phyloP scores from a whole-genome alignment of 1,139 yeast species.

The Taphrina pruni region DNA sequence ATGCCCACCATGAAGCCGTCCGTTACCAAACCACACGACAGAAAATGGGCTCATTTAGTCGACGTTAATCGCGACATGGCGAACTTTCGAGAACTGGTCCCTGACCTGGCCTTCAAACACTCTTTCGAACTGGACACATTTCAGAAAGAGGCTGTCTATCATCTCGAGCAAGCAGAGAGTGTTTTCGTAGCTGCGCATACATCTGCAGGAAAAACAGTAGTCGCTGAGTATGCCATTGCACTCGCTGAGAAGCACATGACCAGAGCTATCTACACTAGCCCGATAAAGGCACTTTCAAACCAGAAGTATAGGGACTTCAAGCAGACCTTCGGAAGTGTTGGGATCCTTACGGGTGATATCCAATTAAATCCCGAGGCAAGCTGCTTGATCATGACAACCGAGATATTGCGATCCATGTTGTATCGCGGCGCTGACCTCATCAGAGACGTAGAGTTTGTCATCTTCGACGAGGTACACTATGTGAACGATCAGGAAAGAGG shows the following conservation, averaged over 20 bases:
- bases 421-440: slow-evolving; percentile 95
- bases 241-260: slow-evolving; percentile 91
- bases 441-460: slow-evolving; percentile 95
- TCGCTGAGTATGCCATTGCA: slow-evolving; percentile 93
- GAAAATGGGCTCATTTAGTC: slow-evolving; percentile 91
- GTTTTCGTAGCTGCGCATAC: slow-evolving; percentile 98
- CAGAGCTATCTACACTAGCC: slow-evolving; percentile 88
- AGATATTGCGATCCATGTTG: slow-evolving; percentile 90
- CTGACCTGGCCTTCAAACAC: slow-evolving; percentile 90
- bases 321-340: slow-evolving; percentile 87
- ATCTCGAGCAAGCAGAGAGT: slow-evolving; percentile 94
- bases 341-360: slow-evolving; percentile 96
- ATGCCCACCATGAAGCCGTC: slow-evolving; percentile 4
- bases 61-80: slow-evolving; percentile 82
- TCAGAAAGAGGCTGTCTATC: slow-evolving; percentile 96
- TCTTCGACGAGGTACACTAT: slow-evolving; percentile 96
- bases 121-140: slow-evolving; percentile 93
- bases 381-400: slow-evolving; percentile 97
- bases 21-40: slow-evolving; percentile 13
- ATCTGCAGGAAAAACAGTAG: slow-evolving; percentile 91
- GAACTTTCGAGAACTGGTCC: slow-evolving; percentile 84
- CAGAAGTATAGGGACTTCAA: slow-evolving; percentile 93
- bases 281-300: slow-evolving; percentile 88
- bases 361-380: slow-evolving; percentile 97
- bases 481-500: slow-evolving; percentile 96